phyloP scores from a whole-genome alignment of 2,329 filamentous ascomycete species.

The Xylariaceae sp. region DNA sequence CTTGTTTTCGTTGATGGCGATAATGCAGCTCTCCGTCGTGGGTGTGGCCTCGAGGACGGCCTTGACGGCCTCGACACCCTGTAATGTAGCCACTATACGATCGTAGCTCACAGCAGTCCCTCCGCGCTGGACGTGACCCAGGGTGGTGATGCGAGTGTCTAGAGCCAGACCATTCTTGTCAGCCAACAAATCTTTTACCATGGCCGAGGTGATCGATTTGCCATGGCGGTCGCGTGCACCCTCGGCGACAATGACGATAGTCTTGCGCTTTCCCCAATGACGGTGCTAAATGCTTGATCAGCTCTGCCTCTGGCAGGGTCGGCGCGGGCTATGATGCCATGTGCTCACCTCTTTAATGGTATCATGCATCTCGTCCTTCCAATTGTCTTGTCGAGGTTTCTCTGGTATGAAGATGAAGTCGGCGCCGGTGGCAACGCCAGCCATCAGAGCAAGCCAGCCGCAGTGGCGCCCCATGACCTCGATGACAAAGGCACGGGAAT shows the following conservation, averaged over 20 bases:
- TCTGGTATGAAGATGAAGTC: conserved; percentile 98
- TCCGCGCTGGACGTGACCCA: conserved; percentile 96
- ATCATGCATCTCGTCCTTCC: conserved; percentile 83
- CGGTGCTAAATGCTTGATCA: conserved; percentile 62
- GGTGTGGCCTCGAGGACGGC: conserved; percentile 87
- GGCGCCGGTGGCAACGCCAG: conserved; percentile 88
- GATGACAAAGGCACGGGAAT: conserved; percentile 94
- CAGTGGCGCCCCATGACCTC: conserved; percentile 99
- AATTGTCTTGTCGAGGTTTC: conserved; percentile 81
- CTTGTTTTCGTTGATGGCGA: conserved; percentile 97
- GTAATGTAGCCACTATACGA: conserved; percentile 85
- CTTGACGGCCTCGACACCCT: conserved; percentile 91
- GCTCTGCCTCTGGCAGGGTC: background rate
- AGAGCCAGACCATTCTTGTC: conserved; percentile 72
- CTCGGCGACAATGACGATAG: conserved; percentile 96
- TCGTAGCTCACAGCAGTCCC: conserved; percentile 92
- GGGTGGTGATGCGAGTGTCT: conserved; percentile 90
- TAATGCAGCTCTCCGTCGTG: conserved; percentile 87
- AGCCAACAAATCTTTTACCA: conserved; percentile 87
- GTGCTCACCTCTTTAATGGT: conserved; percentile 66
- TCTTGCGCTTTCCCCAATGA: conserved; percentile 87
- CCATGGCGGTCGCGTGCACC: conserved; percentile 84
- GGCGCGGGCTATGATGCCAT: background rate
- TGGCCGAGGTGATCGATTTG: conserved; percentile 75
- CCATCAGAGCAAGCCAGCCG: conserved; percentile 95